A percentile compares a stretch with the other conserved stretches of the same genome.
phyloP scores from a whole-genome alignment of 2,329 filamentous ascomycete species.

The Ceratocystis papillata region DNA sequence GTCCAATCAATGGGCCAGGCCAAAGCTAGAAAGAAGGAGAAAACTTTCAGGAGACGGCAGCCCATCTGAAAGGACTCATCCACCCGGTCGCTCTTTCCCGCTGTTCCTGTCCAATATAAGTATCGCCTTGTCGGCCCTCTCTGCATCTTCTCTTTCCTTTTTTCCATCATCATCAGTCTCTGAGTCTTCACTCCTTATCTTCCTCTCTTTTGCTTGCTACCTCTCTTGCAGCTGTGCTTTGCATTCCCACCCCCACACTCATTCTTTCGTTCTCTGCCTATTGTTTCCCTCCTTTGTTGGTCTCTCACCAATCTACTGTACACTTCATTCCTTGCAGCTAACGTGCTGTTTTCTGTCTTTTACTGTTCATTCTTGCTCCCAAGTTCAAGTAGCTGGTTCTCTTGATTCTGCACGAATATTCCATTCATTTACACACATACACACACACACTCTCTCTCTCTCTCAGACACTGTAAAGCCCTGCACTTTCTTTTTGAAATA shows the following conservation, averaged over 20 bases:
- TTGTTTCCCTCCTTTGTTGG: not conserved
- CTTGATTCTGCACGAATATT: not conserved
- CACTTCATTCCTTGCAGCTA: slow-evolving; percentile 10
- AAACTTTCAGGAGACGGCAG: not conserved
- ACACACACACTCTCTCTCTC: not conserved
- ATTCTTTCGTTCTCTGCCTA: slow-evolving; percentile 9
- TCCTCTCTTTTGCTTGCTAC: slow-evolving; percentile 5
- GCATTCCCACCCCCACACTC: slow-evolving; percentile 8
- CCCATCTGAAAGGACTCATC: not conserved
- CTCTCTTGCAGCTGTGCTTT: slow-evolving; percentile 4
- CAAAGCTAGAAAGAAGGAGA: not conserved
- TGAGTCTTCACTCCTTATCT: slow-evolving; percentile 15
- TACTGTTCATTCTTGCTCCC: not conserved
- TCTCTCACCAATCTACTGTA: slow-evolving; percentile 6
- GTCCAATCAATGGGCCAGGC: not conserved
- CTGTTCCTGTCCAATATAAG: not conserved
- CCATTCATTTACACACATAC: not conserved
- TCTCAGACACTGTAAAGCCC: no score
- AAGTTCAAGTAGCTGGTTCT: slow-evolving; percentile 5
- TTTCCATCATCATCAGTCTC: slow-evolving; percentile 15
- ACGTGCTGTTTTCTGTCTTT: slow-evolving; percentile 5
- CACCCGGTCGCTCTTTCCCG: not conserved
- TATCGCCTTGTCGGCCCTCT: not conserved
- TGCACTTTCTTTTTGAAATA: no score
- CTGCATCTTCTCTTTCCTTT: slow-evolving; percentile 7